These are phyloP conservation scores for Lolium multiflorum DNA, from an alignment of 176 grass and related monocot genomes.

Conservation along the genomic window DNA sequence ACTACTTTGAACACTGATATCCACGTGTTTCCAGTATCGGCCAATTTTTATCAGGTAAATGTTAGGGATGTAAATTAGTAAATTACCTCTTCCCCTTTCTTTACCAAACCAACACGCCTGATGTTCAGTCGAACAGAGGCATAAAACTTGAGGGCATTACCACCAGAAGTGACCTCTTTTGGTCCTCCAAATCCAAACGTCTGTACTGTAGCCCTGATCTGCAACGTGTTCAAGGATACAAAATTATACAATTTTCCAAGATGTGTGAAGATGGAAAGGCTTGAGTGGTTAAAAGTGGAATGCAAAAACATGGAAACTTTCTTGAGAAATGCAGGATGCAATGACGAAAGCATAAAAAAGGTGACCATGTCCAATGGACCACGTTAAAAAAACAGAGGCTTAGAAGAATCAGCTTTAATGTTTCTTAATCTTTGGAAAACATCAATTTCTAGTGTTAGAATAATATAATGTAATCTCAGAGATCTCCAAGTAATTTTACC, in stretches of 20 bases:
- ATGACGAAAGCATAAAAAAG: not conserved
- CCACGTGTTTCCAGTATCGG: not conserved
- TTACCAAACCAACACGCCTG: slow-evolving; percentile 82
- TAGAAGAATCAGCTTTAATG: slow-evolving; percentile 24
- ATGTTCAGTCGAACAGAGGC: slow-evolving; percentile 93
- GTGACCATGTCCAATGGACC: not conserved
- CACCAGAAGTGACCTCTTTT: slow-evolving; percentile 89
- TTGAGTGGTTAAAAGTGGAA: not conserved
- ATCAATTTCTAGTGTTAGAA: slow-evolving; percentile 5
- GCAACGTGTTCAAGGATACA: slow-evolving; percentile 24
- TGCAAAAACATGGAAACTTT: slow-evolving; percentile 22
- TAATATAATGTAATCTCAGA: not conserved
- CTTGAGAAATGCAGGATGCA: not conserved
- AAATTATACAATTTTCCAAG: not conserved
- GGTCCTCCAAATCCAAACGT: slow-evolving; percentile 95
- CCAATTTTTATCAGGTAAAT: slow-evolving; percentile 11
- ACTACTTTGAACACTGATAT: not conserved
- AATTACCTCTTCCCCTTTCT: slow-evolving; percentile 94
- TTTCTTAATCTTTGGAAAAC: slow-evolving; percentile 22
- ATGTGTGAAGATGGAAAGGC: not conserved
- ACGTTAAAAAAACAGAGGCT: not conserved
- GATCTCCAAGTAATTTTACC: not conserved
- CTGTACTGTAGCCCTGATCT: slow-evolving; percentile 81
- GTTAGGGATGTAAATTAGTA: slow-evolving; percentile 11
- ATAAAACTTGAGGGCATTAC: slow-evolving; percentile 97